These are phyloP conservation scores for Candida succiphila DNA, from an alignment of 805 yeast species.

Conservation along the genomic window DNA sequence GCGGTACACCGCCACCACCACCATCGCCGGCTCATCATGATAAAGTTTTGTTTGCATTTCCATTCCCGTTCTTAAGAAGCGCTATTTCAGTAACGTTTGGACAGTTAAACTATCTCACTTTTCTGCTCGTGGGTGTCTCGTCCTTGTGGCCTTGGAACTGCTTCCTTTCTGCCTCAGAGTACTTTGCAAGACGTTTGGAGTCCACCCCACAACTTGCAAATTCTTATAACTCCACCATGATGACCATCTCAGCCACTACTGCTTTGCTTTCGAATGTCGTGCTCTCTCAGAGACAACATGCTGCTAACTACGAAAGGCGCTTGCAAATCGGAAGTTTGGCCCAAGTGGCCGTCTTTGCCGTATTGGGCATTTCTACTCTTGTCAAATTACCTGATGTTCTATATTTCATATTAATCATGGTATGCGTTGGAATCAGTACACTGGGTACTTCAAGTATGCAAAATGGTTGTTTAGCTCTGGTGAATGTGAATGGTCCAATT, in stretches of 20 bases:
- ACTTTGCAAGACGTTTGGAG: slow-evolving; percentile 55
- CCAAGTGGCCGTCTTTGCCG: slow-evolving; percentile 46
- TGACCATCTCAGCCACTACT: slow-evolving; percentile 72
- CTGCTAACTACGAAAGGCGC: slow-evolving; percentile 46
- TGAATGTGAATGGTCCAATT: slow-evolving; percentile 62
- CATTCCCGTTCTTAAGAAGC: no score
- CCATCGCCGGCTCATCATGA: no score
- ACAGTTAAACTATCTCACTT: slow-evolving; percentile 42
- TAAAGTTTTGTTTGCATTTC: no score
- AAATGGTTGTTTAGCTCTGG: slow-evolving; percentile 84
- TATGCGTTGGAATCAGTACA: slow-evolving; percentile 54
- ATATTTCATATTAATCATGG: slow-evolving; percentile 48
- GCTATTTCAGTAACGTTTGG: no score
- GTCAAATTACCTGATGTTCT: slow-evolving; percentile 25
- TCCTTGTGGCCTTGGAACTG: slow-evolving; percentile 97
- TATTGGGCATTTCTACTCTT: slow-evolving; percentile 45
- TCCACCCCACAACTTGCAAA: slow-evolving; percentile 39
- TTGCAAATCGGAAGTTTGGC: slow-evolving; percentile 50
- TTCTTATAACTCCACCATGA: slow-evolving; percentile 73
- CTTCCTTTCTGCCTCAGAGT: slow-evolving; percentile 76
- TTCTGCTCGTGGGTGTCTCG: slow-evolving; percentile 63
- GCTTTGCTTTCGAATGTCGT: slow-evolving; percentile 50
- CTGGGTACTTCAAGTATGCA: slow-evolving; percentile 77
- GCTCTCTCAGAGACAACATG: slow-evolving; percentile 56
- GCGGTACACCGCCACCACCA: background rate